Base-by-base conservation (phyloP, 2,329 filamentous ascomycete species). In the Epichloe typhina region DNA sequence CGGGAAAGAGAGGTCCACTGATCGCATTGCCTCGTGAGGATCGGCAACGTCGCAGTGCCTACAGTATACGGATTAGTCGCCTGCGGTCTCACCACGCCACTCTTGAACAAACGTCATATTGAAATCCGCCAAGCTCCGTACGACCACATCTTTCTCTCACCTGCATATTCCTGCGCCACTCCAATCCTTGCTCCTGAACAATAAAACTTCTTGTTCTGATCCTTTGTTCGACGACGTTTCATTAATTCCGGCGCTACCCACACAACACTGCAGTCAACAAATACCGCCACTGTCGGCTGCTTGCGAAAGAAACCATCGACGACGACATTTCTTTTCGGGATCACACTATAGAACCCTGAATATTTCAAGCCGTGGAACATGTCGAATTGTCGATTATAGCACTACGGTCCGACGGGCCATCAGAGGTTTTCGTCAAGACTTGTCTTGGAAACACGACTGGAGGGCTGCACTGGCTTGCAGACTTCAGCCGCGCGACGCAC, bases 321-420 rank as follows among this genome's bases (percentile, higher is more conserved):
- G 13, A 47, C 19, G 12, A 39, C 9, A 31, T 15, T 38, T 3
- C 13, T 9, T 6, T 4, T n/a, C 26, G 9, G 15, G 42, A 45
- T 5, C 9, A 33, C 31, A 5, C 19, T 23, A 15, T 12, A n/a
- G 7, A 15, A 19, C 5, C 37, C 40, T 33, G 9, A 46, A 21
- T 26, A 35, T 46, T 46, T 33, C 33, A 23, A 39, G 7, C 23
- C 31, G 21, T 46, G 41, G 41, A 68, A 55, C 53, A 68, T 68
- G 66, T 64, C 57, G 52, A 57, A 54, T 54, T 50, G 54, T 52
- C 58, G 57, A 45, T 68, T 68, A 68, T 68, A 68, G 59, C 66
- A 63, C 50, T 33, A 57, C 59, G 49, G 65, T 68, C 66, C 66
- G 63, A 60, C 64, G 64, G 66, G 65, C 67, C 64, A 62, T 57